Base-by-base conservation (phyloP, 2,329 filamentous ascomycete species). In the Pseudogymnoascus verrucosus region DNA sequence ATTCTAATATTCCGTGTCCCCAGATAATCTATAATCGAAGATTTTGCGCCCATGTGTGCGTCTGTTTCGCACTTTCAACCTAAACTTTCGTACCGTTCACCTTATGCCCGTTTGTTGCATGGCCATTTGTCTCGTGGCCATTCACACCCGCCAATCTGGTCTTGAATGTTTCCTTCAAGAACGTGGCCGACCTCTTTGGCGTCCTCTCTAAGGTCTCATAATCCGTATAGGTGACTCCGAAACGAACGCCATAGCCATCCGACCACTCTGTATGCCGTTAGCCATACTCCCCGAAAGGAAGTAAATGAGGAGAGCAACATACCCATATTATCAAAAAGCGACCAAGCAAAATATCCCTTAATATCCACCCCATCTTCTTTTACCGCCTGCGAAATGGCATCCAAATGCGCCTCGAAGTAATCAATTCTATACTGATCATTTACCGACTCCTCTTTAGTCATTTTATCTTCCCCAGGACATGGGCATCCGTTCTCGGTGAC, bases 361-460 rank as follows among this genome's bases (percentile, higher is more conserved):
- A 74, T 68, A 31, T 68, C 64, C 31, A 68, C 65, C 19, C 65
- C 65, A 61, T 72, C 70, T 40, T 71, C 64, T 14, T 64, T 64
- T 28, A 69, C 67, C 5, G 75, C 68, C 62, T 66, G 66, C 8
- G 68, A 73, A 37, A 78, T 73, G 0, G 77, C 72, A 39, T 78
- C 74, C 1, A 78, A 65, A 28, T 78, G 76, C 19, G 75, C 70
- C 11, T 71, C 67, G 61, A 78, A 76, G 54, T 78, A 78, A 8
- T 69, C 64, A 5, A 74, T 69, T 1, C 77, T 71, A 61, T 74
- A 78, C 2, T 64, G 65, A 63, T 78, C 77, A 10, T 76, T 64
- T 0, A 78, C 71, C 0, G 75, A 71, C 61, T 76, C 71, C 21
- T 74, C 71, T 0, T 70, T 63, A 0, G 68, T 71, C 75, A 77